phyloP scores from a whole-genome alignment of 257 asterid species.

The Lycium ferocissimum region DNA sequence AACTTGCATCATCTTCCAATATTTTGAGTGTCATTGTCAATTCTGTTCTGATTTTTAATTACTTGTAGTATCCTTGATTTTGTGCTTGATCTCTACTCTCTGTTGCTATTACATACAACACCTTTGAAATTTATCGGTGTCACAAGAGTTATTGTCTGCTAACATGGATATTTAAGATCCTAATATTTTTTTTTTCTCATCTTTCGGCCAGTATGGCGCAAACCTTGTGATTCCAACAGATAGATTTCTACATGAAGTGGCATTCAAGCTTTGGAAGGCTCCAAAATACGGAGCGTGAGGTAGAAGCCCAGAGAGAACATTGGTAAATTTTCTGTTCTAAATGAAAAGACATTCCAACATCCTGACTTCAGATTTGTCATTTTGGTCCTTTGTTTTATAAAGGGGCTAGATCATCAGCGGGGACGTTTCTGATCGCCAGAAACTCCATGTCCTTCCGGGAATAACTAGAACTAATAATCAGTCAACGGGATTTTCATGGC shows the following conservation, averaged over 20 bases:
- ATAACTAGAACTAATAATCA: not conserved
- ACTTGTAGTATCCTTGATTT: not conserved
- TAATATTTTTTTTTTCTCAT: conserved; percentile 17
- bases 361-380: not conserved
- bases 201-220: conserved; percentile 63
- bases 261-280: conserved; percentile 97
- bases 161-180: not conserved
- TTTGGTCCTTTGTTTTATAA: not conserved
- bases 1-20: not conserved
- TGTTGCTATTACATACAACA: not conserved
- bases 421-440: not conserved
- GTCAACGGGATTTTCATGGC: not conserved
- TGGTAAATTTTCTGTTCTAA: not conserved
- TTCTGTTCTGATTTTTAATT: not conserved
- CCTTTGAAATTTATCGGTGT: not conserved
- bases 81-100: not conserved
- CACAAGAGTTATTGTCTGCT: conserved; percentile 4
- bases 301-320: not conserved
- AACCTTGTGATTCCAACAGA: conserved; percentile 84
- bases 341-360: not conserved
- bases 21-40: not conserved
- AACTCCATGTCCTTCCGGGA: not conserved
- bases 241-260: conserved; percentile 83
- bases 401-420: not conserved
- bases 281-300: conserved; percentile 96